A percentile compares a stretch with the other conserved stretches of the same genome.
These are phyloP conservation scores for Skeletonema potamos DNA, from an alignment of 108 stramenopile species.

Conservation along the genomic window DNA sequence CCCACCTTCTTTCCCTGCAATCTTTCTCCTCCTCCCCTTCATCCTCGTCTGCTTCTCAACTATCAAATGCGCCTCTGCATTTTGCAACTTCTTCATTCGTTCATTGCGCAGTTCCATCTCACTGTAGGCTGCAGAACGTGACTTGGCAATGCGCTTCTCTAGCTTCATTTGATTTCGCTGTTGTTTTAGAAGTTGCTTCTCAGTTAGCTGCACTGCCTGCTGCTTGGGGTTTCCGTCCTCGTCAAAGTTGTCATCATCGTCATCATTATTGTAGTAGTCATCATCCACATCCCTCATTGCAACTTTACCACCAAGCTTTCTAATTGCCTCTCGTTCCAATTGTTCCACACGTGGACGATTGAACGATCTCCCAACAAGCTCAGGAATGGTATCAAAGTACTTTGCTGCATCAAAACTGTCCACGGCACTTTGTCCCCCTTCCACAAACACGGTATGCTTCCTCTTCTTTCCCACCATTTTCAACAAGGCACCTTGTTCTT, in stretches of 20 bases:
- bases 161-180: constrained; percentile 40
- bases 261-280: constrained; percentile 47
- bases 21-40: constrained; percentile 70
- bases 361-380: constrained; percentile 81
- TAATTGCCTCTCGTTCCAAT: constrained; percentile 33
- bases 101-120: constrained; percentile 84
- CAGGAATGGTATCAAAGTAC: constrained; percentile 91
- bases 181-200: constrained; percentile 45
- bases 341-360: constrained; percentile 69
- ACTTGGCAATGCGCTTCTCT: constrained; percentile 63
- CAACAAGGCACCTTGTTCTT: not conserved
- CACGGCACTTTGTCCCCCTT: constrained; percentile 47
- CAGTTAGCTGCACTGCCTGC: constrained; percentile 10
- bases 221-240: constrained; percentile 12
- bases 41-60: constrained; percentile 73
- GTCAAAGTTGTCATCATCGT: constrained; percentile 8
- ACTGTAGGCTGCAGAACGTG: constrained; percentile 63
- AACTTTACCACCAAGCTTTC: constrained; percentile 42
- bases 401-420: constrained; percentile 81
- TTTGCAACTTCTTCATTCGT: constrained; percentile 56
- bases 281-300: constrained; percentile 16
- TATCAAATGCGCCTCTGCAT: constrained; percentile 77
- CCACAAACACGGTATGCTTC: constrained; percentile 83
- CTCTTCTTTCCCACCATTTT: constrained; percentile 34
- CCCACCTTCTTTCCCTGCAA: constrained; percentile 20